phyloP scores from a whole-genome alignment of 73 alveolate genomes.

The Stentor coeruleus region DNA sequence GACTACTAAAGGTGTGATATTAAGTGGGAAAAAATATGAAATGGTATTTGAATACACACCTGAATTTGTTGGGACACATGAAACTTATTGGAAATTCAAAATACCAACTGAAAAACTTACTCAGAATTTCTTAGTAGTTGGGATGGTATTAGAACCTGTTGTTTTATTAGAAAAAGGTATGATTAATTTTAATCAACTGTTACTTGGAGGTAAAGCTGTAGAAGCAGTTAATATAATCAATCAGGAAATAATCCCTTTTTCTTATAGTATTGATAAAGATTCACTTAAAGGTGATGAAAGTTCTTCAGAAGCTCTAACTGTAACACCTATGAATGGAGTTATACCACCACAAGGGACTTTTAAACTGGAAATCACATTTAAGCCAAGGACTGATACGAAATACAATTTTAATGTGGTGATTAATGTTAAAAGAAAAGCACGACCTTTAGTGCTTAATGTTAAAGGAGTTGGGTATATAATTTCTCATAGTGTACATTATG shows the following conservation, averaged over 20 bases:
- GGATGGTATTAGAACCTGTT: conserved; percentile 98
- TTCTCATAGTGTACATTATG: conserved; percentile 82
- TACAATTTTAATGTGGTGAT: conserved; percentile 94
- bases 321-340: conserved; percentile 93
- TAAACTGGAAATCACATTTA: conserved; percentile 92
- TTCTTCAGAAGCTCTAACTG: conserved; percentile 93
- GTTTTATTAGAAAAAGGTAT: conserved; percentile 96
- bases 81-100: conserved; percentile 95
- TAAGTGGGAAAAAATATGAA: conserved; percentile 98
- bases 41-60: conserved; percentile 98
- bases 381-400: conserved; percentile 94
- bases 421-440: conserved; percentile 96
- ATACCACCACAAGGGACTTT: conserved; percentile 86
- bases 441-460: conserved; percentile 97
- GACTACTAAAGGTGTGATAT: conserved; percentile 95
- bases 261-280: conserved; percentile 86
- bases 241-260: conserved; percentile 97
- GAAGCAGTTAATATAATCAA: conserved; percentile 94
- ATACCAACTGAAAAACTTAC: conserved; percentile 94
- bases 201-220: conserved; percentile 96
- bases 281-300: conserved; percentile 82
- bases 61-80: conserved; percentile 96
- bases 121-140: conserved; percentile 95
- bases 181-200: conserved; percentile 97
- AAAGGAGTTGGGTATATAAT: conserved; percentile 98